These are phyloP conservation scores for Aphanomyces cochlioides DNA, from an alignment of 352 stramenopile species.

Conservation along the genomic window DNA sequence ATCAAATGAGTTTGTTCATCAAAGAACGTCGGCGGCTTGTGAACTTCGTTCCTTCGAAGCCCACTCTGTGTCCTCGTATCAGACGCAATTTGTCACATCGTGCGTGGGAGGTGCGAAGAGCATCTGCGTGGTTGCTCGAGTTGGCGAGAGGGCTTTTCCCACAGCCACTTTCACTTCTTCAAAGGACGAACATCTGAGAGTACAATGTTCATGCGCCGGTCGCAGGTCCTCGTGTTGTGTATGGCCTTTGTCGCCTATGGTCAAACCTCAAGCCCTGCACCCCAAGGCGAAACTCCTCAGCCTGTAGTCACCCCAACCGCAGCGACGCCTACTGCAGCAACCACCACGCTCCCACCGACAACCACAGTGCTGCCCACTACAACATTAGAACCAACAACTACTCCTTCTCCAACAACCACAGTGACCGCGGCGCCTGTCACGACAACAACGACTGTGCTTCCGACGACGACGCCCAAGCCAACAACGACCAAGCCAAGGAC, in stretches of 20 bases:
- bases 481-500: not conserved
- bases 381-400: not conserved
- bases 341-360: not conserved
- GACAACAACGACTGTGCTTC: slow-evolving; percentile 1
- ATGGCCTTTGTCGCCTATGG: no score
- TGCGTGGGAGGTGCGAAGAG: no score
- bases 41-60: no score
- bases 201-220: not conserved
- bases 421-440: not conserved
- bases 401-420: not conserved
- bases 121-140: no score
- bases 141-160: not conserved
- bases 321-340: not conserved
- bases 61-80: no score
- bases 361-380: not conserved
- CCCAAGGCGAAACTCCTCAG: not conserved
- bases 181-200: not conserved
- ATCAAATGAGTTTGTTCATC: no score
- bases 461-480: slow-evolving; percentile 6
- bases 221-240: not conserved
- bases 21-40: no score
- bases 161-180: not conserved
- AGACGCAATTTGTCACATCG: no score
- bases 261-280: no score
- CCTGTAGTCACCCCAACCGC: not conserved